These are phyloP conservation scores for Amylostereum areolatum DNA, from an alignment of 1,284 basidiomycete genomes.

Conservation along the genomic window DNA sequence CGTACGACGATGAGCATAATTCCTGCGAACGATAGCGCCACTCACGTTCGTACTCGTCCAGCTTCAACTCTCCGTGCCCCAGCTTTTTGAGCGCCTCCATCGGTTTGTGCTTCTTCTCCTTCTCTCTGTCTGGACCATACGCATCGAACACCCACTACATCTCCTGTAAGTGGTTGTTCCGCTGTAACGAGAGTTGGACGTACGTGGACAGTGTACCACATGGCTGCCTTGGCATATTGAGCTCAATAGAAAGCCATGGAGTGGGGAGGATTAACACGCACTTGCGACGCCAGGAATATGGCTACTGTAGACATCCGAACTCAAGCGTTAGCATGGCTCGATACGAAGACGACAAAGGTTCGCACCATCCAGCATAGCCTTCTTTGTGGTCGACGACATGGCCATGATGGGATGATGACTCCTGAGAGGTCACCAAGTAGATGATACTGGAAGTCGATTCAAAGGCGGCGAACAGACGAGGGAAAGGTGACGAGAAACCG, in stretches of 20 bases:
- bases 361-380: conserved; percentile 13
- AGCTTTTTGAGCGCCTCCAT: conserved; percentile 70
- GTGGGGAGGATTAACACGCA: conserved; percentile 27
- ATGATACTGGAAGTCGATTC: no score
- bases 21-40: conserved; percentile 1
- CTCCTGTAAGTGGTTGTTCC: background rate
- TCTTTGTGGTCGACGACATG: conserved; percentile 13
- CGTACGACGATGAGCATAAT: conserved; percentile 1
- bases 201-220: conserved; percentile 38
- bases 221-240: conserved; percentile 32
- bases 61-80: conserved; percentile 64
- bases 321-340: background rate
- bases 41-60: conserved; percentile 81
- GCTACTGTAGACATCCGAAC: conserved; percentile 36
- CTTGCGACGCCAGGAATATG: conserved; percentile 58
- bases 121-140: conserved; percentile 46
- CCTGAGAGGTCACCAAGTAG: no score
- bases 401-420: conserved; percentile 10
- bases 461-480: no score
- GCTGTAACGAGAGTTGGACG: background rate
- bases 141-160: conserved; percentile 41
- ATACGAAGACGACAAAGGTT: background rate
- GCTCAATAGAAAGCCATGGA: conserved; percentile 9
- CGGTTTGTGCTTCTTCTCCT: conserved; percentile 56
- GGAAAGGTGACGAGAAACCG: no score